phyloP scores from a whole-genome alignment of 768 basidiomycete genomes.

The Mycena albidolilacea region DNA sequence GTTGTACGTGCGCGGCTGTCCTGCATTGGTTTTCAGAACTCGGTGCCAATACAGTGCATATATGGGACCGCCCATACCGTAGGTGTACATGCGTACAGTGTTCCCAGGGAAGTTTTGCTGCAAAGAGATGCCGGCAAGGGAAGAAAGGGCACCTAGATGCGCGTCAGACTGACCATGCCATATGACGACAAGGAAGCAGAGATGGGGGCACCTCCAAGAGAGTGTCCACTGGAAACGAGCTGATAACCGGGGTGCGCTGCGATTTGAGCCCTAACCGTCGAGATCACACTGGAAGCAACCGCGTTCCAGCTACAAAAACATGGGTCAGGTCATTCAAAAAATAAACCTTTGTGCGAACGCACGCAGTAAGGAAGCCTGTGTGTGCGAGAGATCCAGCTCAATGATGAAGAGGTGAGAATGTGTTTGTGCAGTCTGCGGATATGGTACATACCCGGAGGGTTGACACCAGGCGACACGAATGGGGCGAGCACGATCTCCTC shows the following conservation, averaged over 20 bases:
- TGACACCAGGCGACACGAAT: slow-evolving; percentile 10
- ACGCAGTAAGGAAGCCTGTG: slow-evolving; percentile 13
- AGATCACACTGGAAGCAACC: slow-evolving; percentile 5
- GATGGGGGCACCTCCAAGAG: slow-evolving; percentile 2
- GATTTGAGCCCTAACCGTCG: slow-evolving; percentile 8
- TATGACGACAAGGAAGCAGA: background rate
- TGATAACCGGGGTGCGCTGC: slow-evolving; percentile 5
- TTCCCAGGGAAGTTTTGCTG: slow-evolving; percentile 34
- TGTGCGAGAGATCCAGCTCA: slow-evolving; percentile 1
- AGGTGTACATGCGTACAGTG: slow-evolving; percentile 39
- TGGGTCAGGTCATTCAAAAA: background rate
- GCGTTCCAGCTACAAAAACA: slow-evolving; percentile 6
- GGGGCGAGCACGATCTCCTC: background rate
- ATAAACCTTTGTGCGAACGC: background rate
- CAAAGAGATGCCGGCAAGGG: slow-evolving; percentile 27
- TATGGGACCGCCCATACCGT: slow-evolving; percentile 23
- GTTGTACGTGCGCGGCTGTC: slow-evolving; percentile 37
- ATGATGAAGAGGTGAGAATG: background rate
- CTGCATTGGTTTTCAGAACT: background rate
- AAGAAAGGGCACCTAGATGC: background rate
- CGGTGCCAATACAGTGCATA: background rate
- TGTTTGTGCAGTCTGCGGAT: background rate
- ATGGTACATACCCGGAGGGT: background rate
- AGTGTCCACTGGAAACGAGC: slow-evolving; percentile 12
- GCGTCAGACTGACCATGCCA: background rate